Percentiles rank a stretch among this genome's conserved stretches.
phyloP scores from a whole-genome alignment of 371 early-diverging fungal genomes.

The Lichtheimia corymbifera region DNA sequence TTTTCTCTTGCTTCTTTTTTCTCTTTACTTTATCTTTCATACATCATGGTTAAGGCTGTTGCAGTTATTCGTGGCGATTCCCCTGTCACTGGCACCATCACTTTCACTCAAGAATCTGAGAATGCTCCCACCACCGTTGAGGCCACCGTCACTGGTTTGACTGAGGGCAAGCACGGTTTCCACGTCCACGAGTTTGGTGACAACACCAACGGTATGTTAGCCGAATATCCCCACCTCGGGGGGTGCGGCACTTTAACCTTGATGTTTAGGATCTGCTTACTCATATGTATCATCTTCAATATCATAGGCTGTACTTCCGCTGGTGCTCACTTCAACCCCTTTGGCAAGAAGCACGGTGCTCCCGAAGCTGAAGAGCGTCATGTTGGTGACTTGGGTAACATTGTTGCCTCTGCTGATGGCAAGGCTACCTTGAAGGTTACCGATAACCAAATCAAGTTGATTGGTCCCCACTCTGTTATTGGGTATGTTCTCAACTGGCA shows the following conservation, averaged over 20 bases:
- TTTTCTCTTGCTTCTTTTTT: slow-evolving; percentile 5
- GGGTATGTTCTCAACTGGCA: slow-evolving; percentile 45
- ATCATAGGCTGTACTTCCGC: slow-evolving; percentile 72
- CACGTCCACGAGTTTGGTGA: slow-evolving; percentile 88
- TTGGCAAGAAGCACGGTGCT: slow-evolving; percentile 80
- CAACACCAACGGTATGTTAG: slow-evolving; percentile 72
- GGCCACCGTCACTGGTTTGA: slow-evolving; percentile 69
- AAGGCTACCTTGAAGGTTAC: slow-evolving; percentile 57
- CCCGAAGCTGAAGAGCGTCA: slow-evolving; percentile 75
- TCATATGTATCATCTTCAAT: neutral
- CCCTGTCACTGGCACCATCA: slow-evolving; percentile 72
- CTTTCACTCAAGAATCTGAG: slow-evolving; percentile 74
- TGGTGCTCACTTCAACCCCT: slow-evolving; percentile 88
- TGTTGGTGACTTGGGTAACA: slow-evolving; percentile 90
- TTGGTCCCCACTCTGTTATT: slow-evolving; percentile 78
- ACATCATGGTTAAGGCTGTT: slow-evolving; percentile 73
- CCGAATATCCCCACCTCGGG: slow-evolving; percentile 2
- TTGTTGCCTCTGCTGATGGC: slow-evolving; percentile 62
- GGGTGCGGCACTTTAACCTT: slow-evolving; percentile 2
- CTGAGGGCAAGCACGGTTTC: slow-evolving; percentile 90
- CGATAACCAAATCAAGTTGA: slow-evolving; percentile 75
- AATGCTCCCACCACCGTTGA: slow-evolving; percentile 61
- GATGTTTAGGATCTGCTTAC: slow-evolving; percentile 1
- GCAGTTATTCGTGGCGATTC: slow-evolving; percentile 67
- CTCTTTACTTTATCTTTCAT: slow-evolving; percentile 1